Evolutionary conservation across 2,329 filamentous ascomycete genomes (phyloP), one percentile per base, ranked within the genome.

Genomic region (Pseudogymnoascus sp.): DNA sequence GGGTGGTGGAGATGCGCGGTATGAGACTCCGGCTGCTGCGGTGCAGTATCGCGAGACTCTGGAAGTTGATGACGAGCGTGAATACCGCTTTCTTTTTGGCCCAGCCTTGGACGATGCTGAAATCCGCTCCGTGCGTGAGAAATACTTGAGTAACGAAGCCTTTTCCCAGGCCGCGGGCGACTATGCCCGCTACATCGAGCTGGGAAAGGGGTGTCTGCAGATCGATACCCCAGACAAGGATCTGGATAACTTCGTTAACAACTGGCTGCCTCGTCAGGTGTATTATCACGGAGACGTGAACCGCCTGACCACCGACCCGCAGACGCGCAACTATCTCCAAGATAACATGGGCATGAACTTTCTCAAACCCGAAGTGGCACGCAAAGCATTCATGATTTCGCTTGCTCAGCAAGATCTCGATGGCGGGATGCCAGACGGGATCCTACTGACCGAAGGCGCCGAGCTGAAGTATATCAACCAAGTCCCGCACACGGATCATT

Each of bases 301-400:
- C 69, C 80, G 82, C 10, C 73, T 84, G 35, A 83, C 81, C 0
- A 84, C 82, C 0, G 82, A 84, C 68, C 82, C 82, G 18, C 82
- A 84, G 69, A 84, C 82, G 6, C 78, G 82, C 47, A 84, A 84
- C 68, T 84, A 83, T 67, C 71, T 84, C 2, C 82, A 84, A 68
- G 82, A 84, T 71, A 83, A 82, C 70, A 84, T 84, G 82, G 82
- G 82, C 63, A 84, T 84, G 82, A 78, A 77, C 59, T 84, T 78
- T 71, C 80, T 84, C 72, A 77, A 78, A 64, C 80, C 82, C 0
- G 70, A 74, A 3, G 78, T 81, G 1, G 74, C 80, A 18, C 78
- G 81, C 3, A 72, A 74, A 31, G 78, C 81, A 5, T 77, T 84
- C 63, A 59, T 82, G 42, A 80, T 71, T 1, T 77, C 81, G 0